A percentile compares a stretch with the other conserved stretches of the same genome.
Conservation (phyloP, 1,139 yeast genomes). For the Torulaspora globosa region DNA sequence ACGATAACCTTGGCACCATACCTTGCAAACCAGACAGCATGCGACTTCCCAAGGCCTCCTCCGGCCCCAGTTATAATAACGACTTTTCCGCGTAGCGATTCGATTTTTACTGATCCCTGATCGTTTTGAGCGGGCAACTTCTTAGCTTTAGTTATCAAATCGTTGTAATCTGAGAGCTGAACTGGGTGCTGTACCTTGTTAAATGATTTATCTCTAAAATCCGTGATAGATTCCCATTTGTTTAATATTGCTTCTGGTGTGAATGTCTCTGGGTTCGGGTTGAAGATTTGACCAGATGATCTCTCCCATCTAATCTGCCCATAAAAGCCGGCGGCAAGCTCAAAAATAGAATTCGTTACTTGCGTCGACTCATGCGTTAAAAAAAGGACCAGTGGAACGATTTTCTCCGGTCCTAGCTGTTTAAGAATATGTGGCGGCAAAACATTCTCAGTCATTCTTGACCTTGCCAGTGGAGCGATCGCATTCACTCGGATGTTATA, state of each 20-base stretch:
- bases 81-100: constrained; percentile 73
- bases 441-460: constrained; percentile 91
- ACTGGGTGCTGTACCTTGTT: constrained; percentile 62
- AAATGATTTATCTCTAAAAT: constrained; percentile 57
- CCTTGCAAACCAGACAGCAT: constrained; percentile 78
- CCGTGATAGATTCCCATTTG: constrained; percentile 59
- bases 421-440: constrained; percentile 82
- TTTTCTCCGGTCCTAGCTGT: constrained; percentile 77
- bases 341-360: constrained; percentile 73
- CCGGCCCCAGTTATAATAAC: constrained; percentile 96
- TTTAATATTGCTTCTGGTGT: constrained; percentile 83
- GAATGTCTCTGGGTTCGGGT: constrained; percentile 62
- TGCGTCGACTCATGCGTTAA: constrained; percentile 60
- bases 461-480: constrained; percentile 91
- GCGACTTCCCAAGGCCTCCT: constrained; percentile 89
- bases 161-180: constrained; percentile 55
- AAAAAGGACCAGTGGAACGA: constrained; percentile 84
- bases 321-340: constrained; percentile 91
- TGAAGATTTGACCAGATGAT: constrained; percentile 78
- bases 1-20: constrained; percentile 96
- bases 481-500: constrained; percentile 80
- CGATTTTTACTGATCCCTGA: constrained; percentile 49
- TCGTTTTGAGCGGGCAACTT: constrained; percentile 46
- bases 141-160: constrained; percentile 52
- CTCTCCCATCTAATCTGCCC: constrained; percentile 96